These are phyloP conservation scores for Bipolaris bicolor DNA, from an alignment of 2,329 filamentous ascomycete genomes.

Conservation along the genomic window DNA sequence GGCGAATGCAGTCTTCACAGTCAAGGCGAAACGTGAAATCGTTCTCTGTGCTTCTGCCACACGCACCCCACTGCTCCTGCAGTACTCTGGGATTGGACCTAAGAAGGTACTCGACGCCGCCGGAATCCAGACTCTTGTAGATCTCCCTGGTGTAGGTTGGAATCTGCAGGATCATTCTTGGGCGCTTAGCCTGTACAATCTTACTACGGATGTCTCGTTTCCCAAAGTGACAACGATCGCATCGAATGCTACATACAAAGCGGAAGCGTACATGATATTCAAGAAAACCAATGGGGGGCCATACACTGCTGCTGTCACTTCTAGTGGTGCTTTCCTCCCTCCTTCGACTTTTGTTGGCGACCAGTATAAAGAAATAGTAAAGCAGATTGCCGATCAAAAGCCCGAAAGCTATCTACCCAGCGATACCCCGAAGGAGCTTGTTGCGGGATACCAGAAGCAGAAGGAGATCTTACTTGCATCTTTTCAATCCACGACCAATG, in stretches of 20 bases:
- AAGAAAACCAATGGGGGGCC: not conserved
- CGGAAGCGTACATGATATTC: not conserved
- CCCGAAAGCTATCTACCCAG: conserved; percentile 19
- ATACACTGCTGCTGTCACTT: not conserved
- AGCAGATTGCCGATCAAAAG: conserved; percentile 10
- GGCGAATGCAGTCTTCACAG: not conserved
- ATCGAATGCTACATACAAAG: not conserved
- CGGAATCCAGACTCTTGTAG: conserved; percentile 55
- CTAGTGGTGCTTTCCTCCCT: not conserved
- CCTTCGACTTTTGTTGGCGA: not conserved
- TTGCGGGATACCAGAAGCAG: conserved; percentile 26
- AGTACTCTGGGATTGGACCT: conserved; percentile 65
- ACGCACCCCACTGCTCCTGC: conserved; percentile 61
- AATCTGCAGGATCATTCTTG: conserved; percentile 64
- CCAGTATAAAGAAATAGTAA: not conserved
- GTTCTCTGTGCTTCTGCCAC: conserved; percentile 56
- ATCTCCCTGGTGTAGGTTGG: conserved; percentile 66
- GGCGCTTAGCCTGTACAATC: not conserved
- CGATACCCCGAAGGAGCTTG: conserved; percentile 7
- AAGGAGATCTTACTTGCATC: not conserved
- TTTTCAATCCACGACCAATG: conserved; percentile 16
- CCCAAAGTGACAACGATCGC: not conserved
- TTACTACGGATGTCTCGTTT: not conserved
- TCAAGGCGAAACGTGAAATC: conserved; percentile 2
- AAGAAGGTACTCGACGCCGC: conserved; percentile 55